Evolutionary conservation across 805 yeast species (phyloP), one percentile per base, ranked within the genome.

Genomic region (Wickerhamiella cacticola): DNA sequence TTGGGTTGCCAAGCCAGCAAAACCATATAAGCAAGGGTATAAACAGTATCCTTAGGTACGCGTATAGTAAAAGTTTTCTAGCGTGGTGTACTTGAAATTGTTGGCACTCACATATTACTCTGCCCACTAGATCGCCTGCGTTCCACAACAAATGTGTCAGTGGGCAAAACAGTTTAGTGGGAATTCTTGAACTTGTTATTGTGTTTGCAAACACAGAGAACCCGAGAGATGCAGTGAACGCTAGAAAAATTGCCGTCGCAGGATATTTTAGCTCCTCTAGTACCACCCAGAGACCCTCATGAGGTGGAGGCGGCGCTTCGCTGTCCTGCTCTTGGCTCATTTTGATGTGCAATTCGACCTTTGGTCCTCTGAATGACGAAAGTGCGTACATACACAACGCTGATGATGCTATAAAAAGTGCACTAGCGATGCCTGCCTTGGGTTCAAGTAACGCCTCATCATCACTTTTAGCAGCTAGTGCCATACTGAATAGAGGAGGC

Each of bases 171-270:
- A 79, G 68, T 29, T 63, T 54, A 2, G 52, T 48, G 9, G 45
- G 49, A n/a, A 59, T 46, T 53, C 71, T 67, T 2, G 67, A 72
- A 2, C 85, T 79, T 41, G 73, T 70, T 8, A 79, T 77, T 13
- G 69, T 70, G 7, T 88, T 75, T 7, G 96, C 96, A 72, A 86
- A 89, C 1, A 88, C 89, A 0, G 98, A 96, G 68, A 87, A 89
- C 15, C 77, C 66, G 50, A 89, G 69, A 0, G 96, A 82, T 21
- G 82, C 70, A 7, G 79, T 67, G 59, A 89, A 87, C 0, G 86
- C 78, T 41, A 79, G 59, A 57, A 86, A 79, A 16, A 89, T 83
- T 1, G 95, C 71, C 51, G 74, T 58, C 1, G 78, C 87, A 29
- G 87, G 75, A 49, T 65, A 70, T 52, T 75, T 72, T 45, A 89